Evolutionary conservation across 495 filamentous ascomycete species (phyloP).

Genomic region (Daldinia vernicosa): DNA sequence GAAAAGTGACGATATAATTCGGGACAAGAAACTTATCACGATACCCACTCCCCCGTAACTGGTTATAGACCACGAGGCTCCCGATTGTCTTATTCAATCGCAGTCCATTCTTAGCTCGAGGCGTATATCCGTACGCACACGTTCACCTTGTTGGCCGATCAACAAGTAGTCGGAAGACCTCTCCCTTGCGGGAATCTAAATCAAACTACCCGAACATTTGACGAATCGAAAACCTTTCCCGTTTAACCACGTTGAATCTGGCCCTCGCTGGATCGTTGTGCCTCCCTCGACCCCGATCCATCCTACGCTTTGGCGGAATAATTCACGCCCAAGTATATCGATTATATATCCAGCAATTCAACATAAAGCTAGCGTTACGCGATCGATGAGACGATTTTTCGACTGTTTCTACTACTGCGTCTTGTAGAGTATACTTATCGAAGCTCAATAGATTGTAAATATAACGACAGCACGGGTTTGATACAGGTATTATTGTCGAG

Average conservation of each 20-base stretch:
- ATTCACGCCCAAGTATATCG: constrained; percentile 11
- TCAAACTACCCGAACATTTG: constrained; percentile 26
- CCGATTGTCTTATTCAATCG: constrained; percentile 10
- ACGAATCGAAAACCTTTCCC: constrained; percentile 29
- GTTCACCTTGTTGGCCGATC: constrained; percentile 7
- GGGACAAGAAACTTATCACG: constrained; percentile 3
- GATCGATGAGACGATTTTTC: constrained; percentile 12
- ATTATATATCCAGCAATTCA: constrained; percentile 12
- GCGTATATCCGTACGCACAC: not conserved
- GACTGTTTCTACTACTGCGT: not conserved
- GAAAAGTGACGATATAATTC: constrained; percentile 26
- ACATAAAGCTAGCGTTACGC: not conserved
- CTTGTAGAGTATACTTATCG: constrained; percentile 12
- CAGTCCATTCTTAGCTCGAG: constrained; percentile 5
- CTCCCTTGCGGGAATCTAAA: constrained; percentile 35
- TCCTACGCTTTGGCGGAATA: constrained; percentile 5
- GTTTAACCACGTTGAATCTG: constrained; percentile 36
- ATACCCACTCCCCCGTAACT: constrained; percentile 11
- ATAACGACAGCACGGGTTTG: constrained; percentile 1
- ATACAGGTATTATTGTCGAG: constrained; percentile 5
- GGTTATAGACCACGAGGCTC: not conserved
- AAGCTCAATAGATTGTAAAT: constrained; percentile 6
- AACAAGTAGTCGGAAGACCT: not conserved
- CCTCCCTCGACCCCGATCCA: constrained; percentile 30
- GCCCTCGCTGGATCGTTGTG: constrained; percentile 40